Evolutionary conservation across 1,139 yeast species (phyloP), one percentile per base, ranked within the genome.

Genomic region (Suhomyces guaymorum): DNA sequence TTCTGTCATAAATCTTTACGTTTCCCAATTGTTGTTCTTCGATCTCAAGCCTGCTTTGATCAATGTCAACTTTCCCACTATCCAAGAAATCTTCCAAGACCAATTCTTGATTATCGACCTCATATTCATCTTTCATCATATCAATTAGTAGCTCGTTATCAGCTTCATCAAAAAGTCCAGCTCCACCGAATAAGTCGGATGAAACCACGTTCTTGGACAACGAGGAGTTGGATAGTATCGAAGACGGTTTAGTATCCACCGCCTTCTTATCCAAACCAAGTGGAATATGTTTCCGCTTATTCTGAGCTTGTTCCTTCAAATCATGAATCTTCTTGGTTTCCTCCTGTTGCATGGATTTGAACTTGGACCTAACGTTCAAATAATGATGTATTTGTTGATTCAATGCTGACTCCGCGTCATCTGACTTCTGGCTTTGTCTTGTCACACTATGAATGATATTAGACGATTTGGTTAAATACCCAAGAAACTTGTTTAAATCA

Each of bases 401-500:
- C 19, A 70, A 36, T 17, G 29, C 33, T 40, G 51, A 39, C 22
- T 45, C 48, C 23, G 48, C 40, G 15, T 49, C 46, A 6, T 41
- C 47, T 11, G 15, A 15, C 7, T 20, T 28, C 36, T 42, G 24
- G 8, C 35, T 31, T 29, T 56, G 58, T 41, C 68, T 69, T 12
- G 72, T 66, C 7, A 61, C 76, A 43, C 70, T 57, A 40, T 66
- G 69, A 32, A 70, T 63, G 11, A 70, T 56, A 41, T 57, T 66
- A 13, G 70, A 58, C 12, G 67, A 65, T 38, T 63, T 68, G 25
- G 64, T 61, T 25, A 66, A 51, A 43, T 69, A 70, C n/a, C 59
- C 61, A 30, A 70, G 51, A 39, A 69, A 68, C 44, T 63, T 62
- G 43, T 70, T 69, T 43, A 70, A 57, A 48, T 70, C 76, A 41